Evolutionary conservation across 2,329 filamentous ascomycete species (phyloP).

Genomic region (Cladosporium sphaerospermum): DNA sequence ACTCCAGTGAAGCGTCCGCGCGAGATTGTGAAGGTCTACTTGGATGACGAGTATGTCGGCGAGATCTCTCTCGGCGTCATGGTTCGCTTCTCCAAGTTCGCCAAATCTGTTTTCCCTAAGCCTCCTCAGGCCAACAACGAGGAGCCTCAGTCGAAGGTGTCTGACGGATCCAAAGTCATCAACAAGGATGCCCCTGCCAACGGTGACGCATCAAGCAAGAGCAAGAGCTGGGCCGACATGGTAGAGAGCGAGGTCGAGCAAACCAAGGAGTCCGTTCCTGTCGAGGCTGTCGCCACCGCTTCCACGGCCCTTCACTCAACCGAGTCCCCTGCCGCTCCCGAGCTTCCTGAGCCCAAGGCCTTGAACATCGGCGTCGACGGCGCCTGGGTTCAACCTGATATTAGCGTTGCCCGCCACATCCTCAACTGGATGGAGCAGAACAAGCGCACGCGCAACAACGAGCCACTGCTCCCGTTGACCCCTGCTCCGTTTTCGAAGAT

Average conservation of each 20-base stretch:
- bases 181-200: neutral
- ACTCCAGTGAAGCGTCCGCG: neutral
- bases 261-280: neutral
- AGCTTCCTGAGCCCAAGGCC: neutral
- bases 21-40: slow-evolving; percentile 14
- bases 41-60: slow-evolving; percentile 10
- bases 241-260: neutral
- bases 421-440: slow-evolving; percentile 21
- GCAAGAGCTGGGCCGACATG: slow-evolving; percentile 10
- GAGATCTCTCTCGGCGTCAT: slow-evolving; percentile 11
- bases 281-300: neutral
- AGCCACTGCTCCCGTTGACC: slow-evolving; percentile 11
- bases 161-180: neutral
- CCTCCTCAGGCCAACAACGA: neutral
- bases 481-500: slow-evolving; percentile 5
- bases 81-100: slow-evolving; percentile 16
- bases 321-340: neutral
- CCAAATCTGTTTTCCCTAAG: slow-evolving; percentile 12
- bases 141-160: too few species aligned
- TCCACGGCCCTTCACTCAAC: neutral
- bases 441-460: slow-evolving; percentile 9
- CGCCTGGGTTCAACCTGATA: slow-evolving; percentile 9
- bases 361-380: slow-evolving; percentile 12
- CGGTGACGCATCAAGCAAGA: neutral
- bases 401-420: slow-evolving; percentile 8